Evolutionary conservation across 2,329 filamentous ascomycete genomes (phyloP).

Genomic region (Penicillium corylophilum): DNA sequence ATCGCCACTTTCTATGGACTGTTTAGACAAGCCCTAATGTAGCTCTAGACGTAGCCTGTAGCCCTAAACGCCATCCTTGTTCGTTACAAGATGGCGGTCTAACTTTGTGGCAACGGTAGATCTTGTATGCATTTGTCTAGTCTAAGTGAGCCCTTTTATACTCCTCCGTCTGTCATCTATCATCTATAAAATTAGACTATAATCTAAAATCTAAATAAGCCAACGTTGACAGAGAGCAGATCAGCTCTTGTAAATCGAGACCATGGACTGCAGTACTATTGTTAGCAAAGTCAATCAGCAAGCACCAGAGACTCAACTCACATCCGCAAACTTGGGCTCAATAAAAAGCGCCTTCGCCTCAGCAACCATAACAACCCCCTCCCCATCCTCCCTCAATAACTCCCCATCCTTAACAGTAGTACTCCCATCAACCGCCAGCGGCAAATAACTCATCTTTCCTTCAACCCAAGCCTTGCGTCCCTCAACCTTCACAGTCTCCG

Average conservation of each 20-base stretch:
- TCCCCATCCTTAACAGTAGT: constrained; percentile 11
- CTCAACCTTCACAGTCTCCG: constrained; percentile 34
- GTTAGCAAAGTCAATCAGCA: neutral
- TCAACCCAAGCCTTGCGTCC: constrained; percentile 41
- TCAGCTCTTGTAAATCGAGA: constrained; percentile 28
- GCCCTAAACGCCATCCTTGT: neutral
- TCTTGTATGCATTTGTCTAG: neutral
- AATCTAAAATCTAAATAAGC: neutral
- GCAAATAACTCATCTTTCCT: constrained; percentile 28
- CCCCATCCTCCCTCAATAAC: constrained; percentile 18
- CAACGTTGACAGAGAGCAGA: neutral
- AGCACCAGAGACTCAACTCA: constrained; percentile 20
- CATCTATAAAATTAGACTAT: neutral
- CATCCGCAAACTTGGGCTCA: constrained; percentile 39
- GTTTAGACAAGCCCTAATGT: too few species aligned
- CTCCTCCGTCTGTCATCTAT: neutral
- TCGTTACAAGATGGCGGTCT: neutral
- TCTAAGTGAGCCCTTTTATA: neutral
- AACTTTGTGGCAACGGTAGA: neutral
- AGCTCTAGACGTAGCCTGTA: neutral
- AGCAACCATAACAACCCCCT: constrained; percentile 30
- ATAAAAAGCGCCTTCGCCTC: constrained; percentile 41
- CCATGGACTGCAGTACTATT: constrained; percentile 31
- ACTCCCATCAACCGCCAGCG: constrained; percentile 9
- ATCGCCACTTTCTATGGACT: constrained; percentile 10